phyloP scores from a whole-genome alignment of 2,329 filamentous ascomycete species.

The Coniella vitis region DNA sequence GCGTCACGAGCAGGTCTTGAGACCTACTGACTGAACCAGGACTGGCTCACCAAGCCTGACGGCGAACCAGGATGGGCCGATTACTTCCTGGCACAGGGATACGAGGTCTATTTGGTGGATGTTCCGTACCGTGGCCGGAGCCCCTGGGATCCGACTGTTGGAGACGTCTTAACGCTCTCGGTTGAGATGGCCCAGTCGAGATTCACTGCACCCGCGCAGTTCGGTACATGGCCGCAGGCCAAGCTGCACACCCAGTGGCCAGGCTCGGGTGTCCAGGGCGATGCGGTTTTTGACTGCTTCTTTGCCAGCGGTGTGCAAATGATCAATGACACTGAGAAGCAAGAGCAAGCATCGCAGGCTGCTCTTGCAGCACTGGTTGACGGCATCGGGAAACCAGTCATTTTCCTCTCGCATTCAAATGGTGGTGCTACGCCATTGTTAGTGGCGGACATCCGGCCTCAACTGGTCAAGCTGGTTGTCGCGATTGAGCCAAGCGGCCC shows the following conservation, averaged over 20 bases:
- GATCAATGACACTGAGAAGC: conserved; percentile 21
- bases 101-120: conserved; percentile 37
- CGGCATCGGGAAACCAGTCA: conserved; percentile 17
- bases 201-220: conserved; percentile 1
- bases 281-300: conserved; percentile 42
- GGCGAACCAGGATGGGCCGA: conserved; percentile 38
- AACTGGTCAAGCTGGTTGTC: conserved; percentile 41
- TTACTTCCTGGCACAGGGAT: conserved; percentile 34
- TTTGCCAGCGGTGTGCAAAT: conserved; percentile 36
- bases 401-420: conserved; percentile 45
- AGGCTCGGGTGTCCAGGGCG: conserved; percentile 32
- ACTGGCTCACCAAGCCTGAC: conserved; percentile 41
- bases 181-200: conserved; percentile 1
- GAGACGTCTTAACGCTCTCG: not conserved
- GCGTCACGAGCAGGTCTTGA: too few relatives aligned
- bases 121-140: conserved; percentile 33
- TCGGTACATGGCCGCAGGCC: conserved; percentile 22
- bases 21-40: too few relatives aligned
- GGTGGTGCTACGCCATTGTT: conserved; percentile 40
- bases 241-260: conserved; percentile 32
- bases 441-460: conserved; percentile 40
- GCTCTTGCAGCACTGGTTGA: conserved; percentile 14
- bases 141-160: conserved; percentile 8
- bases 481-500: conserved; percentile 48
- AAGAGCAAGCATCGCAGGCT: conserved; percentile 21